A percentile compares a stretch with the other conserved stretches of the same genome.
Evolutionary conservation across 768 basidiomycete genomes (phyloP).

Genomic region (Mycena crocata): DNA sequence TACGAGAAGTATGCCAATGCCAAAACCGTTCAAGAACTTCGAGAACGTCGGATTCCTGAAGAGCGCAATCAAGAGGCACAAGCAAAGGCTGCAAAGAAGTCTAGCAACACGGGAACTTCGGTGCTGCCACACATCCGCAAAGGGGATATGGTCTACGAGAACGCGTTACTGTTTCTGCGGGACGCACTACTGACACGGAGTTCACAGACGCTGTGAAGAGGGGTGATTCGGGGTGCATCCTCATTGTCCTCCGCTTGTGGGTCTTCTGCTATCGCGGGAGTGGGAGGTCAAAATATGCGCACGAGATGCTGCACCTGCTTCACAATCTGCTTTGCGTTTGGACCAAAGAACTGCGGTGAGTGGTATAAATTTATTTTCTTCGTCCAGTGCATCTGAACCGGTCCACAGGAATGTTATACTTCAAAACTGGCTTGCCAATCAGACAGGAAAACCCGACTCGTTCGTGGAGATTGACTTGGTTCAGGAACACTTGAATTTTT

Average conservation of each 20-base stretch:
- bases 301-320: constrained; percentile 43
- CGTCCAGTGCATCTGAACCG: not conserved
- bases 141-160: constrained; percentile 40
- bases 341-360: constrained; percentile 39
- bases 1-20: constrained; percentile 17
- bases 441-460: constrained; percentile 34
- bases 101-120: not conserved
- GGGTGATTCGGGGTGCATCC: constrained; percentile 44
- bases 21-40: constrained; percentile 28
- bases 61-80: constrained; percentile 8
- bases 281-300: constrained; percentile 43
- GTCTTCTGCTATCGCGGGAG: constrained; percentile 39
- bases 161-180: constrained; percentile 42
- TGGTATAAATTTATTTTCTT: not conserved
- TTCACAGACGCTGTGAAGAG: constrained; percentile 43
- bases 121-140: constrained; percentile 8
- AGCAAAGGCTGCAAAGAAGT: constrained; percentile 1
- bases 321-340: constrained; percentile 43
- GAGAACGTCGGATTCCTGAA: constrained; percentile 17
- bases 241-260: constrained; percentile 37
- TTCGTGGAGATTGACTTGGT: constrained; percentile 46
- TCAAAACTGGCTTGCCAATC: constrained; percentile 49
- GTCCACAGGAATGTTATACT: constrained; percentile 38
- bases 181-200: constrained; percentile 41
- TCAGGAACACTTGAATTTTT: constrained; percentile 45